Evolutionary conservation across 257 asterid species (phyloP).

Genomic region (Fraxinus excelsior): DNA sequence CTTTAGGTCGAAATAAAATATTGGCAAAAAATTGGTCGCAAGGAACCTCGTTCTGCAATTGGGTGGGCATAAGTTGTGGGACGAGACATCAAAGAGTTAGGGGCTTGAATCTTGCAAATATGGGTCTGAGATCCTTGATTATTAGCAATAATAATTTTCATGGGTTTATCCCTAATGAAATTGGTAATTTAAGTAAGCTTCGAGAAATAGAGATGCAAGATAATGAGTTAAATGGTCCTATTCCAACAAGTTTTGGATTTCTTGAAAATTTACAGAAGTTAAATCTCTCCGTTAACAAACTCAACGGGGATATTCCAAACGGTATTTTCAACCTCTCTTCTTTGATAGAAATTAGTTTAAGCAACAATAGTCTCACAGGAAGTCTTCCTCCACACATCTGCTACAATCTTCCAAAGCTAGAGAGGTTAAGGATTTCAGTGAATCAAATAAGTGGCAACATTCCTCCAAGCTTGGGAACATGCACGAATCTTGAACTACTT

Average conservation of each 20-base stretch:
- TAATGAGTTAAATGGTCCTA: background rate
- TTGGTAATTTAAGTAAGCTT: background rate
- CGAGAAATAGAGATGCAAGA: background rate
- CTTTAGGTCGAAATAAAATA: background rate
- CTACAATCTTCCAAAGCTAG: background rate
- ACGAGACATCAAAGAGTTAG: background rate
- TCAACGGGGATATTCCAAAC: background rate
- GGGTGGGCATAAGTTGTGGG: background rate
- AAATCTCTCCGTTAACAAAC: background rate
- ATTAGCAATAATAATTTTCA: background rate
- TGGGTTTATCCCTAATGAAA: background rate
- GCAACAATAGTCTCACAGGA: background rate
- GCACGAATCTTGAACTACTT: background rate
- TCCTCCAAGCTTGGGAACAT: background rate
- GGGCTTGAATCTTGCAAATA: background rate
- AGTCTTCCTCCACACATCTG: background rate
- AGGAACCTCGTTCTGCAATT: background rate
- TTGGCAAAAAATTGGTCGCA: background rate
- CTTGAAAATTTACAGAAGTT: background rate
- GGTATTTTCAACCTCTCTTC: background rate
- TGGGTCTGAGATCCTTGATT: background rate
- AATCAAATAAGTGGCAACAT: background rate
- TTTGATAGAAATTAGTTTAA: no score
- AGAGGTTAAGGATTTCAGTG: background rate
- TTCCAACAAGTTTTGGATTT: background rate